These are phyloP conservation scores for Penicillium verhagenii DNA, from an alignment of 495 filamentous ascomycete genomes.

Conservation along the genomic window DNA sequence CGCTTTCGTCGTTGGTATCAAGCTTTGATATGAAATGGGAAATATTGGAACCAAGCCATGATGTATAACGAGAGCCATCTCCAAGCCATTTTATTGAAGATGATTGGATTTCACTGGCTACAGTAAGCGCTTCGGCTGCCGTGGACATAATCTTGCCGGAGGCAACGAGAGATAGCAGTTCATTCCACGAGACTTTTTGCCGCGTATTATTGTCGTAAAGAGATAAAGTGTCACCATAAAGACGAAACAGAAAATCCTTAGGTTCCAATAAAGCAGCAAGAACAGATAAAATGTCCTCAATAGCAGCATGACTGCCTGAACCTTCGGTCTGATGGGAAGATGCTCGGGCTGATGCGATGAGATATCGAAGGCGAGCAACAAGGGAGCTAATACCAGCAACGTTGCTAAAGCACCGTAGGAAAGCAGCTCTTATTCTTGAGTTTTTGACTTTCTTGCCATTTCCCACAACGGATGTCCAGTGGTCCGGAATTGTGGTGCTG, in stretches of 20 bases:
- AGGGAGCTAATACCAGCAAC: conserved; percentile 71
- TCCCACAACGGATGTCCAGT: conserved; percentile 64
- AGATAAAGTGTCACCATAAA: conserved; percentile 44
- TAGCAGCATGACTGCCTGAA: conserved; percentile 27
- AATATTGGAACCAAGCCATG: conserved; percentile 78
- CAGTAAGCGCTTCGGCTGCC: conserved; percentile 71
- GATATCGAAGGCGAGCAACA: conserved; percentile 56
- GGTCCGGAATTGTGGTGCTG: conserved; percentile 68
- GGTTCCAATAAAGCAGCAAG: conserved; percentile 56
- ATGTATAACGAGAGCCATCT: conserved; percentile 59
- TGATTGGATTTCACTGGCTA: conserved; percentile 36
- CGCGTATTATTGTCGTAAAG: conserved; percentile 31
- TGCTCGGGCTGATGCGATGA: conserved; percentile 37
- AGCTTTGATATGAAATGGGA: conserved; percentile 46
- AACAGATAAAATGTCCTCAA: conserved; percentile 43
- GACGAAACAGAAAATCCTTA: conserved; percentile 52
- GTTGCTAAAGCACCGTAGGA: conserved; percentile 70
- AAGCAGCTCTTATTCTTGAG: conserved; percentile 34
- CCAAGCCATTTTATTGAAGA: conserved; percentile 59
- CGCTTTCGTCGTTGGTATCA: conserved; percentile 36
- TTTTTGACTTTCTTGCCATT: conserved; percentile 35
- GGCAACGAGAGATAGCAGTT: conserved; percentile 62
- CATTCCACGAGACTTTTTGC: conserved; percentile 61
- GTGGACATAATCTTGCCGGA: conserved; percentile 69
- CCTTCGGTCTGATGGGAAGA: conserved; percentile 27